Evolutionary conservation across 257 asterid genomes (phyloP).

Genomic region (Oldenlandia corymbosa): DNA sequence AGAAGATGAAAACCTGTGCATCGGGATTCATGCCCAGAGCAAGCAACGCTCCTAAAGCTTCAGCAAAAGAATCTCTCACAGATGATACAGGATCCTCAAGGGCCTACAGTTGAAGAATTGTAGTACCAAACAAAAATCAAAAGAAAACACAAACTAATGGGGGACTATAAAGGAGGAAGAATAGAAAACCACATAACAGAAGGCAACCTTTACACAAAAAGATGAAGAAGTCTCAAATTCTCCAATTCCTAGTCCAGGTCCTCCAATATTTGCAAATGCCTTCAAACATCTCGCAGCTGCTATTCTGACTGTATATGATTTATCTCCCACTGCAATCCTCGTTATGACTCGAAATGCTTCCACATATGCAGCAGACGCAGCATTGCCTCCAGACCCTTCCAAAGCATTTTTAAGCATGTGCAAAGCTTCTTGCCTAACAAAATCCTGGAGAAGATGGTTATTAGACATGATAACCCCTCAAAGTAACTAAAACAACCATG

Average conservation of each 20-base stretch:
- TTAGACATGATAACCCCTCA: not conserved
- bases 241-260: slow-evolving; percentile 84
- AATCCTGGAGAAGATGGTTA: slow-evolving; percentile 51
- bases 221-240: slow-evolving; percentile 80
- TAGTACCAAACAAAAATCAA: not conserved
- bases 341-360: slow-evolving; percentile 88
- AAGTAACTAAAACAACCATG: not conserved
- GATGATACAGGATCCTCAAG: slow-evolving; percentile 82
- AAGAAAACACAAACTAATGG: not conserved
- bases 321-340: slow-evolving; percentile 77
- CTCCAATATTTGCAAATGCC: slow-evolving; percentile 90
- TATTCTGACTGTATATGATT: slow-evolving; percentile 74
- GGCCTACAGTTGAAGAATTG: slow-evolving; percentile 39
- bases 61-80: slow-evolving; percentile 92
- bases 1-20: slow-evolving; percentile 58
- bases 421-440: slow-evolving; percentile 92
- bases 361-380: slow-evolving; percentile 61
- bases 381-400: slow-evolving; percentile 92
- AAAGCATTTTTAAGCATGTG: slow-evolving; percentile 95
- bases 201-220: slow-evolving; percentile 80
- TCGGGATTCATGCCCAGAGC: slow-evolving; percentile 97
- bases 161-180: not conserved
- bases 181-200: not conserved
- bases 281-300: slow-evolving; percentile 97
- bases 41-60: slow-evolving; percentile 89